A percentile compares a stretch with the other conserved stretches of the same genome.
Evolutionary conservation across 1,139 yeast species (phyloP).

Genomic region (Suhomyces maxii): DNA sequence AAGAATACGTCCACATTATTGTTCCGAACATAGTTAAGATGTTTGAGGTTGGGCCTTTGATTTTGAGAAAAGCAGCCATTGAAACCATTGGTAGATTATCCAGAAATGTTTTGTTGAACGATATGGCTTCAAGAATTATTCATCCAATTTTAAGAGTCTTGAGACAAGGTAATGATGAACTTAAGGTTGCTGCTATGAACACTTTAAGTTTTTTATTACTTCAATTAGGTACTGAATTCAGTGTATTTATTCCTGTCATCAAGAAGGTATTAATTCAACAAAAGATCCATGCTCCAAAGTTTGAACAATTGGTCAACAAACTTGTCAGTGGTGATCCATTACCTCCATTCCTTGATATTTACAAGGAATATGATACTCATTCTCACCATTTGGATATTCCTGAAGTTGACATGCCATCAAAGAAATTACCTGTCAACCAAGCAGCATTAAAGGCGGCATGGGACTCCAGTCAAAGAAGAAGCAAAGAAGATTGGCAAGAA

Average conservation of each 20-base stretch:
- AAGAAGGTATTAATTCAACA: slow-evolving; percentile 66
- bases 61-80: slow-evolving; percentile 73
- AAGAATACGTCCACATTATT: slow-evolving; percentile 83
- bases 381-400: slow-evolving; percentile 54
- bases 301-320: slow-evolving; percentile 79
- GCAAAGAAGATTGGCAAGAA: slow-evolving; percentile 97
- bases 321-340: slow-evolving; percentile 85
- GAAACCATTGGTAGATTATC: slow-evolving; percentile 84
- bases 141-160: slow-evolving; percentile 83
- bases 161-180: slow-evolving; percentile 57
- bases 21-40: slow-evolving; percentile 80
- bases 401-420: slow-evolving; percentile 69
- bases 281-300: slow-evolving; percentile 69
- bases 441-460: slow-evolving; percentile 78
- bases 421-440: slow-evolving; percentile 79
- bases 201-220: slow-evolving; percentile 76
- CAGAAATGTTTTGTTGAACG: slow-evolving; percentile 69
- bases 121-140: slow-evolving; percentile 87
- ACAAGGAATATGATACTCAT: slow-evolving; percentile 59
- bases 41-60: slow-evolving; percentile 67
- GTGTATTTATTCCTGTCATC: slow-evolving; percentile 85
- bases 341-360: slow-evolving; percentile 74
- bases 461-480: slow-evolving; percentile 88
- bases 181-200: slow-evolving; percentile 66
- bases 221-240: slow-evolving; percentile 82